Base-by-base conservation (phyloP, 2,329 filamentous ascomycete species). In the Niveomyces coronatus region DNA sequence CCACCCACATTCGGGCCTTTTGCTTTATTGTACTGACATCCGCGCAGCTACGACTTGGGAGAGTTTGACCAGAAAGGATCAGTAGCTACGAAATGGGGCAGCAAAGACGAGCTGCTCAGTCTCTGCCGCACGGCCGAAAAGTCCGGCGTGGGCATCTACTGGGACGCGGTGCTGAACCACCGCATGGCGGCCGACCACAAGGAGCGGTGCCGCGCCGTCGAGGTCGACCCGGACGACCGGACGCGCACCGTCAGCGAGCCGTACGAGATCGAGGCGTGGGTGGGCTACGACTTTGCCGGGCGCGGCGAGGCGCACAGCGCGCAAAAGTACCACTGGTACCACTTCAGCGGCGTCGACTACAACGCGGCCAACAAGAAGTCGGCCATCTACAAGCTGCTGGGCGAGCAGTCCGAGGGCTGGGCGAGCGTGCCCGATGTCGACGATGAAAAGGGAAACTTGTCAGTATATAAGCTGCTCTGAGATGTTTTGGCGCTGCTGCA, bases 151-250 rank as follows among this genome's bases (percentile, higher is more conserved):
- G 73, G 74, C 1, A 54, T 84, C 1, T 76, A 82, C 47, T 85
- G 78, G 74, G 82, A 85, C 54, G 77, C 79, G 3, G 80, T 85
- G 2, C 62, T 85, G 22, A 85, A 85, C 50, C 82, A 85, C 56
- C 83, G 82, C 53, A 79, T 80, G n/a, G 79, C 72, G 3, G 81
- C 79, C 13, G 81, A 85, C 52, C 68, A 64, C 36, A 76, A 69
- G 18, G 80, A 85, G 52, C 68, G 69, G 38, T 79, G 74, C 40
- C 59, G 62, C 42, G 78, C 75, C 2, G 67, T 81, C 31, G 76
- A 79, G 53, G 80, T 85, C 17, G 71, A 85, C 50, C 54, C 62
- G 1, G 54, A 73, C 50, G 71, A 83, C 51, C 69, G 79, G 15
- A 74, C 66, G 23, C 65, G 71, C 45, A 67, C 71, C 20, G 61